These are phyloP conservation scores for Tricladium varicosporioides DNA, from an alignment of 2,329 filamentous ascomycete species.

Conservation along the genomic window DNA sequence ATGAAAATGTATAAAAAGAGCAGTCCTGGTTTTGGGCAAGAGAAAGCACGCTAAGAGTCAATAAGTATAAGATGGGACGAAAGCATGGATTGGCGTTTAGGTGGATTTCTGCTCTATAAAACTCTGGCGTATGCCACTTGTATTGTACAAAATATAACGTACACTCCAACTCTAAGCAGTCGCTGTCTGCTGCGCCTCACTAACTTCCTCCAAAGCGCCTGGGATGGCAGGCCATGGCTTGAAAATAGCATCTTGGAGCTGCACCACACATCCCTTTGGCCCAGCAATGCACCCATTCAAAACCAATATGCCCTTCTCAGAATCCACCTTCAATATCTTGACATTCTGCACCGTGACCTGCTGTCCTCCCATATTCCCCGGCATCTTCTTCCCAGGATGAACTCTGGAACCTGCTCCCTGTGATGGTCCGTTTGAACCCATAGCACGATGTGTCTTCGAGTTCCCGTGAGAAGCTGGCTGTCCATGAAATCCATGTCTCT, in stretches of 20 bases:
- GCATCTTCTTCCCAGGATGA: slow-evolving; percentile 95
- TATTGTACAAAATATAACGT: slow-evolving; percentile 31
- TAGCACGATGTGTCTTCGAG: slow-evolving; percentile 87
- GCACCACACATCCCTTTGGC: slow-evolving; percentile 81
- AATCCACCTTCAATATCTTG: slow-evolving; percentile 83
- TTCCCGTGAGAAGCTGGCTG: slow-evolving; percentile 94
- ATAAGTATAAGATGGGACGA: background rate
- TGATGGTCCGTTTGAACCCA: slow-evolving; percentile 84
- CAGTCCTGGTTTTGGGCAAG: background rate
- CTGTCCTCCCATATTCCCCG: slow-evolving; percentile 90
- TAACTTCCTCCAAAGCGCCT: slow-evolving; percentile 49
- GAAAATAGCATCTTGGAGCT: slow-evolving; percentile 87
- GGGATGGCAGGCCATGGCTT: slow-evolving; percentile 68
- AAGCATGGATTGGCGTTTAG: slow-evolving; percentile 21
- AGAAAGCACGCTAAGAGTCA: too few species aligned
- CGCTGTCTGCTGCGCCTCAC: slow-evolving; percentile 45
- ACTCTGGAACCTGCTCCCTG: slow-evolving; percentile 93
- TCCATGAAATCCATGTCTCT: slow-evolving; percentile 84
- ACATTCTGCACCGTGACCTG: slow-evolving; percentile 89
- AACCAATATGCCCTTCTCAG: slow-evolving; percentile 81
- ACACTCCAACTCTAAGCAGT: slow-evolving; percentile 23
- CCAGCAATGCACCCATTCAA: slow-evolving; percentile 85
- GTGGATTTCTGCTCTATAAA: slow-evolving; percentile 26
- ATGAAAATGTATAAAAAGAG: background rate
- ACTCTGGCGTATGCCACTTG: slow-evolving; percentile 26